phyloP scores from a whole-genome alignment of 2,329 filamentous ascomycete genomes.

The Aspergillus alliaceus region DNA sequence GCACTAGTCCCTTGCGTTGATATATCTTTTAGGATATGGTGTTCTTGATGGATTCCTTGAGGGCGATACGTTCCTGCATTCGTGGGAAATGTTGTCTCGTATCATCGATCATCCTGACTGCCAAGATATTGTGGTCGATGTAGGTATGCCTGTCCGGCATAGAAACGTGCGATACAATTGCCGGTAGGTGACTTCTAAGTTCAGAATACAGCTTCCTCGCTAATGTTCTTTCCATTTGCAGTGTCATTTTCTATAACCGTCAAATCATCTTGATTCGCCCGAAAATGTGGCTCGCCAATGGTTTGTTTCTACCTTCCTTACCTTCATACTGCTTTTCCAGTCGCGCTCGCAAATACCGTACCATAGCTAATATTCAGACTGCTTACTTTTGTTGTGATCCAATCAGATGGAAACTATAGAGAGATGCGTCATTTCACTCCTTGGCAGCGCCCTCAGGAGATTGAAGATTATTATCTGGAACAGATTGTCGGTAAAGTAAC shows the following conservation, averaged over 20 bases:
- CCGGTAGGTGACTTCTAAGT: conserved; percentile 33
- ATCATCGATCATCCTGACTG: conserved; percentile 62
- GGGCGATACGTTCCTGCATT: conserved; percentile 58
- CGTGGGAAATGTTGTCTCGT: conserved; percentile 61
- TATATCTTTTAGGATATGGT: conserved; percentile 49
- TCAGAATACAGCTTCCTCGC: not conserved
- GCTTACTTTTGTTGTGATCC: no score
- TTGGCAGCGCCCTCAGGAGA: conserved; percentile 56
- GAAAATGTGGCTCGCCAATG: conserved; percentile 70
- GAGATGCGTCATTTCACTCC: conserved; percentile 65
- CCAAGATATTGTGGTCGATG: conserved; percentile 66
- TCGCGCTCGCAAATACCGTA: no score
- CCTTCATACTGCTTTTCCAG: not conserved
- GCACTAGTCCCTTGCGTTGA: not conserved
- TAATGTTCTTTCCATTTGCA: conserved; percentile 6
- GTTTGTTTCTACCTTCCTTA: conserved; percentile 13
- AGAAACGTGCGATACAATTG: conserved; percentile 65
- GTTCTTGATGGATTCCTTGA: conserved; percentile 68
- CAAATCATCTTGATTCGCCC: conserved; percentile 71
- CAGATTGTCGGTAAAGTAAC: conserved; percentile 58
- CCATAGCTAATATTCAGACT: conserved; percentile 2
- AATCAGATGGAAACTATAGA: conserved; percentile 60
- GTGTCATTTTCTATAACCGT: conserved; percentile 62
- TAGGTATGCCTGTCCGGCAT: conserved; percentile 64
- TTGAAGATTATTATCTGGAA: conserved; percentile 67